Percentiles rank a stretch among this genome's conserved stretches.
These are phyloP conservation scores for Candida methanosorbosa DNA, from an alignment of 805 yeast genomes.

Conservation along the genomic window DNA sequence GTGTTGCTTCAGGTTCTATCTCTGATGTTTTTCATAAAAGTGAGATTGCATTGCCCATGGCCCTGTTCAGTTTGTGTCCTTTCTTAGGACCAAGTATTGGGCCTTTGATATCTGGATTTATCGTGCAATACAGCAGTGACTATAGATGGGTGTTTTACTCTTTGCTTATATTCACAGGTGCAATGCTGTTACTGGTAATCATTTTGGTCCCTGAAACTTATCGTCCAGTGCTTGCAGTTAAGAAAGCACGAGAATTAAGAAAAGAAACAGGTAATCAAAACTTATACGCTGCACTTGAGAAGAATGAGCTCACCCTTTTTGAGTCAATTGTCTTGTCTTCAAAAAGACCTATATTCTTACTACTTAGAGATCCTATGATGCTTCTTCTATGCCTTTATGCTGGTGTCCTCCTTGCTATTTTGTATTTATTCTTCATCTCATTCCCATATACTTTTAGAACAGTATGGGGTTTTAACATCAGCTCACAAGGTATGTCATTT, in stretches of 20 bases:
- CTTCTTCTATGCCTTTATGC: slow-evolving; percentile 45
- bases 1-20: slow-evolving; percentile 70
- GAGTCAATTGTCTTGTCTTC: slow-evolving; percentile 36
- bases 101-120: slow-evolving; percentile 51
- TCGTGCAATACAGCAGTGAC: slow-evolving; percentile 39
- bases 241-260: slow-evolving; percentile 43
- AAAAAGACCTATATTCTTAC: slow-evolving; percentile 41
- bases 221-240: slow-evolving; percentile 38
- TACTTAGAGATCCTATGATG: slow-evolving; percentile 48
- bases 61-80: slow-evolving; percentile 55
- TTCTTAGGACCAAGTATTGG: slow-evolving; percentile 66
- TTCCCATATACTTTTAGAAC: slow-evolving; percentile 50
- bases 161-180: slow-evolving; percentile 42
- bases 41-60: slow-evolving; percentile 61
- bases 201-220: slow-evolving; percentile 33
- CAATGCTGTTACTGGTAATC: slow-evolving; percentile 12
- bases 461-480: slow-evolving; percentile 43
- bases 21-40: slow-evolving; percentile 59
- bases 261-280: slow-evolving; percentile 28
- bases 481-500: slow-evolving; percentile 58
- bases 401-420: slow-evolving; percentile 48
- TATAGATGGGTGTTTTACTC: slow-evolving; percentile 75
- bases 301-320: slow-evolving; percentile 23
- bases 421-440: slow-evolving; percentile 59
- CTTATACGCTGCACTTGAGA: slow-evolving; percentile 35